Percentiles rank a stretch among this genome's conserved stretches.
Evolutionary conservation across 176 grass and related monocot genomes (phyloP).

Genomic region (Bolboschoenus planiculmis): DNA sequence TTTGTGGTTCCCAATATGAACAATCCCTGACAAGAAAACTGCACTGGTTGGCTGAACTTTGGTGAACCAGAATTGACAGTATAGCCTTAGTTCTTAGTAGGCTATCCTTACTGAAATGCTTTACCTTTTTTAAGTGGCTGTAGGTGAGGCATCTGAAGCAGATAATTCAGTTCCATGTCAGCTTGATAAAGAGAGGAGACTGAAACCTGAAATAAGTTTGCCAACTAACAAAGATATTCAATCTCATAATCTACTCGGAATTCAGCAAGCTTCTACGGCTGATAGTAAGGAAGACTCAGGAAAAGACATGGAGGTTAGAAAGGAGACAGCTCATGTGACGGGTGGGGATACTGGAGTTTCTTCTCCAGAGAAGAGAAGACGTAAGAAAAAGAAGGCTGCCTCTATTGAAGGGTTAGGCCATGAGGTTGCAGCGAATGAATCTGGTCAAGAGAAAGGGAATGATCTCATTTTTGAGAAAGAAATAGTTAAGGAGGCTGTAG

Average conservation of each 20-base stretch:
- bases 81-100: not conserved
- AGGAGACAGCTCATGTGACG: not conserved
- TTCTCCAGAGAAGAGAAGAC: conserved; percentile 6
- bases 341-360: not conserved
- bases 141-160: not conserved
- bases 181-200: conserved; percentile 12
- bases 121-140: not conserved
- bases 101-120: not conserved
- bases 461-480: conserved; percentile 4
- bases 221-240: not conserved
- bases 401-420: not conserved
- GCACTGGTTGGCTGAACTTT: not conserved
- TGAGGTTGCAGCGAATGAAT: not conserved
- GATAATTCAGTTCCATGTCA: not conserved
- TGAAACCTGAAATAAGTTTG: not conserved
- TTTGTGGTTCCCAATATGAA: not conserved
- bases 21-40: not conserved
- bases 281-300: not conserved
- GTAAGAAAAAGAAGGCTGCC: not conserved
- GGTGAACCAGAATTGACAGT: not conserved
- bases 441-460: not conserved
- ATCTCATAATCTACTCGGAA: not conserved
- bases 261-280: not conserved
- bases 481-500: not conserved
- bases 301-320: not conserved